These are phyloP conservation scores for Oryza australiensis DNA, from an alignment of 176 grass and related monocot genomes.

Conservation along the genomic window DNA sequence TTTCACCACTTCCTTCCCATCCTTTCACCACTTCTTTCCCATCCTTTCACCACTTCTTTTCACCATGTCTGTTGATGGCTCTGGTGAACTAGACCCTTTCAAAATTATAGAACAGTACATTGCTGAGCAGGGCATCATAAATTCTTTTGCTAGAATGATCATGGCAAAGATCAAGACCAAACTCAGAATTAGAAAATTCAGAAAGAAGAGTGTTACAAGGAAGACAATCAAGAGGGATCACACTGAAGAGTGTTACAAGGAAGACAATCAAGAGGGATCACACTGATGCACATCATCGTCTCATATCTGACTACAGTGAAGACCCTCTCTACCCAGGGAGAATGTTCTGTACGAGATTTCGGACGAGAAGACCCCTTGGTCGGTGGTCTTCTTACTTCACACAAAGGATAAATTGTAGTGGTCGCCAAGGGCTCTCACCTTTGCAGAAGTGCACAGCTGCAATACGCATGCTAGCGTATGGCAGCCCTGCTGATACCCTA, in stretches of 20 bases:
- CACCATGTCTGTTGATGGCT: background rate
- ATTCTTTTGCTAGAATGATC: slow-evolving; percentile 7
- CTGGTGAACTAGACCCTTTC: slow-evolving; percentile 13
- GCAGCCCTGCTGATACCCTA: no score
- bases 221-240: slow-evolving; percentile 3
- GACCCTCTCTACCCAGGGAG: no score
- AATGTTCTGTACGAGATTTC: no score
- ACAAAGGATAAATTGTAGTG: no score
- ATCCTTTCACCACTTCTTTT: background rate
- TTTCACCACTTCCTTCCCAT: background rate
- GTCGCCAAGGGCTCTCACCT: no score
- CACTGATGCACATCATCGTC: background rate
- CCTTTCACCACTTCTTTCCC: no score
- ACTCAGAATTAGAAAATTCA: background rate
- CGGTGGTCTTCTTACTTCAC: no score
- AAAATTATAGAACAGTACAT: background rate
- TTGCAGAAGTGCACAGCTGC: no score
- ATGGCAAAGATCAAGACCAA: background rate
- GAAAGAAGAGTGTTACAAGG: background rate
- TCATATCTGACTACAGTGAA: background rate
- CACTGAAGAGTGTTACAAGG: background rate
- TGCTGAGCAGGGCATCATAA: background rate
- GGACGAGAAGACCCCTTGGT: no score
- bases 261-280: slow-evolving; percentile 3
- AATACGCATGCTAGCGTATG: no score